Conservation (phyloP, 2,329 filamentous ascomycete species). For the Dendryphion nanum region DNA sequence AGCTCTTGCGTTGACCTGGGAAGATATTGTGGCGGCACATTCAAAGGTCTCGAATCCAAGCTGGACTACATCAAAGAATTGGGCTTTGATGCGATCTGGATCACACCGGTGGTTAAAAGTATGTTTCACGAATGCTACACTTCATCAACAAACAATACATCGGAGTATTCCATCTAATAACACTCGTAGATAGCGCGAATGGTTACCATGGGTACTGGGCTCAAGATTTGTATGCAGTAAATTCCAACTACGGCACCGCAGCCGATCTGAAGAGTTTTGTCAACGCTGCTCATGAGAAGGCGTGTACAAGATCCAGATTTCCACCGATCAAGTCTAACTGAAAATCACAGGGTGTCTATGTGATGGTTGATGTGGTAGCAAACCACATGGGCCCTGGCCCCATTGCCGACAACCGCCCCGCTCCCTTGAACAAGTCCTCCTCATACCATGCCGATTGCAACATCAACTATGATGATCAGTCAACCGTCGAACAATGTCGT, state of each 20-base stretch:
- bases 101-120: constrained; percentile 40
- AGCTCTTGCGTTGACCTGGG: constrained; percentile 27
- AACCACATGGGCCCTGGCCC: constrained; percentile 44
- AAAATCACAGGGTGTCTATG: constrained; percentile 34
- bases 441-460: constrained; percentile 7
- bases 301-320: constrained; percentile 37
- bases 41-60: constrained; percentile 48
- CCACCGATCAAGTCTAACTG: constrained; percentile 5
- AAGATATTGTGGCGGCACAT: constrained; percentile 53
- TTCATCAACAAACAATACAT: no score
- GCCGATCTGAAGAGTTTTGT: constrained; percentile 49
- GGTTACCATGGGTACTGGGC: constrained; percentile 55
- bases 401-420: constrained; percentile 25
- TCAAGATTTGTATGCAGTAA: constrained; percentile 48
- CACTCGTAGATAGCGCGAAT: constrained; percentile 38
- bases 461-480: constrained; percentile 29
- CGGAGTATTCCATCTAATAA: constrained; percentile 11
- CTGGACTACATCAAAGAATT: constrained; percentile 53
- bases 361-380: constrained; percentile 55
- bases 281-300: constrained; percentile 45
- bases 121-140: constrained; percentile 10
- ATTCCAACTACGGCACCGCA: constrained; percentile 49
- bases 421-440: constrained; percentile 10
- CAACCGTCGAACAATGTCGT: constrained; percentile 27
- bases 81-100: constrained; percentile 53